Percentiles rank a stretch among this genome's conserved stretches.
phyloP scores from a whole-genome alignment of 257 asterid species.

The Solanum rostratum region DNA sequence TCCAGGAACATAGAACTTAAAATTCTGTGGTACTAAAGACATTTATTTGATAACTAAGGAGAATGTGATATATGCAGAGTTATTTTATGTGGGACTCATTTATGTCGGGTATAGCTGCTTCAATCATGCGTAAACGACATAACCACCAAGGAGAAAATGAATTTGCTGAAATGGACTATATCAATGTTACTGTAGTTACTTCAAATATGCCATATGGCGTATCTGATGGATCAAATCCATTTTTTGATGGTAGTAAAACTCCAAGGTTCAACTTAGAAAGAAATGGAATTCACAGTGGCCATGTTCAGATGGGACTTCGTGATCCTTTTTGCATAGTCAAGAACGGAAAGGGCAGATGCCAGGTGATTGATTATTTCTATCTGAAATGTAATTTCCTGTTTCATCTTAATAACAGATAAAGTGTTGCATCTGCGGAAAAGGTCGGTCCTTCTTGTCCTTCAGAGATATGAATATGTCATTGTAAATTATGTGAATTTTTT shows the following conservation, averaged over 20 bases:
- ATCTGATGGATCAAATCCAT: constrained; percentile 64
- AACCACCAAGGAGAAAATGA: constrained; percentile 50
- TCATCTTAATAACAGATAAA: not conserved
- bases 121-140: constrained; percentile 43
- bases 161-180: constrained; percentile 71
- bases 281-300: constrained; percentile 75
- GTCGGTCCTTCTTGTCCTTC: not conserved
- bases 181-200: constrained; percentile 69
- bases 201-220: constrained; percentile 65
- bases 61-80: constrained; percentile 28
- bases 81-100: constrained; percentile 90
- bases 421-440: not conserved
- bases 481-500: not conserved
- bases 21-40: not conserved
- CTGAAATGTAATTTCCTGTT: not conserved
- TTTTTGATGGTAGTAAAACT: constrained; percentile 36
- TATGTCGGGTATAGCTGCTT: constrained; percentile 68
- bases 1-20: not conserved
- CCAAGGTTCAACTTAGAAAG: constrained; percentile 39
- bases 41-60: not conserved
- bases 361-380: constrained; percentile 26
- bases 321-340: constrained; percentile 63
- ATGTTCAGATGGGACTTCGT: constrained; percentile 52
- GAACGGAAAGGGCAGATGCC: constrained; percentile 61
- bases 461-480: not conserved